A percentile compares a stretch with the other conserved stretches of the same genome.
Conservation (phyloP, 176 grass and related monocot genomes). For the Rhipidocladum racemiflorum region DNA sequence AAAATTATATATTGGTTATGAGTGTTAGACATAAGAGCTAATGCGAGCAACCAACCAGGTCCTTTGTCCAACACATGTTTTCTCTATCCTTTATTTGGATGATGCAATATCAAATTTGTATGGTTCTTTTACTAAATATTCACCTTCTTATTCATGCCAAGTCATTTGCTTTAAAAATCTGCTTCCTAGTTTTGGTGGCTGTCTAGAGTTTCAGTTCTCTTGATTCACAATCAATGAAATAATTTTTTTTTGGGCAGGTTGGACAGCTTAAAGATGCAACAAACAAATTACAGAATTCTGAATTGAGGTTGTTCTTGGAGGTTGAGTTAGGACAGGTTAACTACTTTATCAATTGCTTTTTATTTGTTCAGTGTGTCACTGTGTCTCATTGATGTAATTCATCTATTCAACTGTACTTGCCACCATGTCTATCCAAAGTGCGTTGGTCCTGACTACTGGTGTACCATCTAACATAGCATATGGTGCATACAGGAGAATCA, state of each 20-base stretch:
- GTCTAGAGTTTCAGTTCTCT: not conserved
- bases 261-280: slow-evolving; percentile 60
- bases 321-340: slow-evolving; percentile 60
- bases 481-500: slow-evolving; percentile 41
- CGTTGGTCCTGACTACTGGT: slow-evolving; percentile 21
- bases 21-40: not conserved
- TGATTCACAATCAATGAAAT: slow-evolving; percentile 5
- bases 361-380: not conserved
- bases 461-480: slow-evolving; percentile 21
- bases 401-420: not conserved
- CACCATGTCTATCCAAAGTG: slow-evolving; percentile 8
- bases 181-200: not conserved
- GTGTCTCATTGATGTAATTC: slow-evolving; percentile 7
- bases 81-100: not conserved
- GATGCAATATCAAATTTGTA: not conserved
- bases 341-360: slow-evolving; percentile 2
- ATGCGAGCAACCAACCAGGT: not conserved
- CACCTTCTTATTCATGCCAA: not conserved
- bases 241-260: slow-evolving; percentile 51
- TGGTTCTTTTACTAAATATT: not conserved
- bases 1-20: not conserved
- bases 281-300: slow-evolving; percentile 58
- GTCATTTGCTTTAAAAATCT: not conserved
- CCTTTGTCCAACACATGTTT: not conserved
- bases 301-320: slow-evolving; percentile 85